Conservation (phyloP, 179 eudicot species). For the Spergularia azorica region DNA sequence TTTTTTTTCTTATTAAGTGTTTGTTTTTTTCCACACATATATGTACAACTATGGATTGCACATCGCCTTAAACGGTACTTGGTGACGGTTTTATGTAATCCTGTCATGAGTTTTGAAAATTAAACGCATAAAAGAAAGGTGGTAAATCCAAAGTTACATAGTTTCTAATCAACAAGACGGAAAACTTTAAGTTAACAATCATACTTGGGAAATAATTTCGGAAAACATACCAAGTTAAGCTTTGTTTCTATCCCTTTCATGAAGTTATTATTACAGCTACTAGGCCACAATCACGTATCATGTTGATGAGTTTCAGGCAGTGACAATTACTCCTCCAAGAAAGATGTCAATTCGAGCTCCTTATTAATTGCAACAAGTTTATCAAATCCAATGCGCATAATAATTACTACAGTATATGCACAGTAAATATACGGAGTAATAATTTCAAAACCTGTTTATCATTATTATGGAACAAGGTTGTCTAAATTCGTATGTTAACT, state of each 20-base stretch:
- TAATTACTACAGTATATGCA: background rate
- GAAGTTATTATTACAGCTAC: conserved; percentile 22
- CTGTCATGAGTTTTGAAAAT: no score
- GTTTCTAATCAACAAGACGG: no score
- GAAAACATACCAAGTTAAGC: conserved; percentile 1
- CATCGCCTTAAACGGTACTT: no score
- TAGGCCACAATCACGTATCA: conserved; percentile 25
- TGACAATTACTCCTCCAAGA: conserved; percentile 22
- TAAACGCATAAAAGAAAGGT: no score
- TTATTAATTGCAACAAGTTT: conserved; percentile 19
- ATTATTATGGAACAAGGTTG: background rate
- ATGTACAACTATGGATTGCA: no score
- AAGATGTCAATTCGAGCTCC: background rate
- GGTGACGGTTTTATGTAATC: no score
- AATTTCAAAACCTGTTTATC: no score
- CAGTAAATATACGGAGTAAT: no score
- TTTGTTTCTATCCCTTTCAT: conserved; percentile 18
- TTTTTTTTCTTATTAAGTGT: background rate
- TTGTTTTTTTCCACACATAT: no score
- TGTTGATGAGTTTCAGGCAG: conserved; percentile 15
- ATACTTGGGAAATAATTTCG: no score
- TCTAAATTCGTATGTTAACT: background rate
- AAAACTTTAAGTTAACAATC: no score
- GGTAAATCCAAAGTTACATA: no score
- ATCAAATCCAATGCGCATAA: conserved; percentile 9